Evolutionary conservation across 129 eudicot species (phyloP).

Genomic region (Artemisia argyi): DNA sequence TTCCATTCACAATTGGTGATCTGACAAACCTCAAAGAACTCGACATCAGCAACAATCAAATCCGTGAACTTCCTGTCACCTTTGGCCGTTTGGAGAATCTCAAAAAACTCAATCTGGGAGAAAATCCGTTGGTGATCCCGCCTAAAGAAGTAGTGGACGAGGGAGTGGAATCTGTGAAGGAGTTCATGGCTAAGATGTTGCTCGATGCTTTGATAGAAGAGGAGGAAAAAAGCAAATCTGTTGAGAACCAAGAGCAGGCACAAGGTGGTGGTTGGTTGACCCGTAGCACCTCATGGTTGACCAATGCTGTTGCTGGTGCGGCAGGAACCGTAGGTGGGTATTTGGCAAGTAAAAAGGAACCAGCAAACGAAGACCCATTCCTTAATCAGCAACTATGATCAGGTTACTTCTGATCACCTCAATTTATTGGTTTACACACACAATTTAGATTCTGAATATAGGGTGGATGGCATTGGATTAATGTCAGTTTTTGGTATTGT

Average conservation of each 20-base stretch:
- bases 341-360: constrained; percentile 46
- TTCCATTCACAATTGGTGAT: constrained; percentile 78
- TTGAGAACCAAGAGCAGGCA: constrained; percentile 26
- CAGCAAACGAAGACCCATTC: constrained; percentile 37
- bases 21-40: constrained; percentile 76
- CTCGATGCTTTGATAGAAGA: constrained; percentile 58
- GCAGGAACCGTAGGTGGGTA: constrained; percentile 56
- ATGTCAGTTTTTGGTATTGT: not conserved
- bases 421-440: constrained; percentile 5
- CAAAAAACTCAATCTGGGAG: constrained; percentile 61
- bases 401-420: constrained; percentile 5
- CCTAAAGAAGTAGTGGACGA: constrained; percentile 67
- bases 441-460: too few relatives aligned
- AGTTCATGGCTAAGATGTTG: constrained; percentile 70
- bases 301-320: constrained; percentile 43
- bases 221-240: constrained; percentile 48
- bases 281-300: constrained; percentile 68
- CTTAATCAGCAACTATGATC: constrained; percentile 73
- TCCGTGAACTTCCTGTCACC: constrained; percentile 76
- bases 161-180: constrained; percentile 79
- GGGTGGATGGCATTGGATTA: too few relatives aligned
- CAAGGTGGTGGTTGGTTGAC: constrained; percentile 48
- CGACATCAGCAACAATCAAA: constrained; percentile 91
- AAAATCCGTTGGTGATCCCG: constrained; percentile 75
- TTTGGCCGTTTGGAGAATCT: constrained; percentile 79